Base-by-base conservation (phyloP, 805 yeast species). In the Saturnispora hagleri region DNA sequence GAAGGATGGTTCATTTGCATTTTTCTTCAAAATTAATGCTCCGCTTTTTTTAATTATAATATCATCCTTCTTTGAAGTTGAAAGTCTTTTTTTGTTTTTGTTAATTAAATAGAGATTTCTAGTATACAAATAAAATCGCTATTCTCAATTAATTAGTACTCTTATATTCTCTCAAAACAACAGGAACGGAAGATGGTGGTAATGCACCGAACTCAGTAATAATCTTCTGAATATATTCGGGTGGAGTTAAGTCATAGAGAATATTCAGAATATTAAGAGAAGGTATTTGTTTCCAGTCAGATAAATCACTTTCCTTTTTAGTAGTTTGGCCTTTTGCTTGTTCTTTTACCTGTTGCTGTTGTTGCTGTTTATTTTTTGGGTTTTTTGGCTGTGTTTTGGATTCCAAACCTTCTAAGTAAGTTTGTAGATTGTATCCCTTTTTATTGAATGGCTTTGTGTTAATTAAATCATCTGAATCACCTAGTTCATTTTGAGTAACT, bases 181-280 rank as follows among this genome's bases (percentile, higher is more conserved):
- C 98, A 27, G 99, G 99, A 53, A 93, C 98, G 1, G 98, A 89
- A n/a, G 95, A 86, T 43, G 99, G 96, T 10, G 99, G 99, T 58
- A 93, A 75, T 2, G 96, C 88, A 28, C 99, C 99, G 57, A 91
- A 81, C 67, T 93, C 99, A 2, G 98, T 93, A 51, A 93, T 89
- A 53, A 93, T 89, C 71, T 93, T 93, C 66, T 91, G 90, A 61
- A 93, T 88, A 63, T 86, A 87, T 59, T 84, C 87, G 13, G 96
- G 95, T 35, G 97, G 97, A 1, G 98, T 91, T 60, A 93, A 75
- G 69, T 93, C 99, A 67, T 88, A 93, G 77, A 93, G 77, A 57
- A 93, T 82, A 63, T 89, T 89, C 62, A 90, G 79, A 27, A 89
- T 77, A 67, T 83, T 85, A 61, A 89, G 73, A 55, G 73, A 73